Evolutionary conservation across 1,284 basidiomycete genomes (phyloP).

Genomic region (Anthracocystis setariae): DNA sequence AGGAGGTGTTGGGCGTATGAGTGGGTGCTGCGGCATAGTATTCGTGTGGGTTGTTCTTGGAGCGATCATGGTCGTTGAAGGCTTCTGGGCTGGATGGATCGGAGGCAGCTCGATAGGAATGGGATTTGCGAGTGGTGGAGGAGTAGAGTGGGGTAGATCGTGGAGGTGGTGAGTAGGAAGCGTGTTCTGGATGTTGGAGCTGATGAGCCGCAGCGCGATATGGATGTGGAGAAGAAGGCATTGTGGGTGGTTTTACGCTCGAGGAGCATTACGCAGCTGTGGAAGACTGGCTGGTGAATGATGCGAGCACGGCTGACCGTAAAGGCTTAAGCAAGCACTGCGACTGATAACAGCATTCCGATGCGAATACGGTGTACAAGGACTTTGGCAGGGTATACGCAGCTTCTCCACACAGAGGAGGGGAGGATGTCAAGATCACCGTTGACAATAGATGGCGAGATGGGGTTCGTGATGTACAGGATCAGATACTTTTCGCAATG

Average conservation of each 20-base stretch:
- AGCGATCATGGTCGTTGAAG: slow-evolving; percentile 16
- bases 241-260: not conserved
- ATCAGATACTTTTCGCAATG: no score
- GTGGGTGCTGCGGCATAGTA: not conserved
- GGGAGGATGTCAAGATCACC: no score
- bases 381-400: not conserved
- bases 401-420: not conserved
- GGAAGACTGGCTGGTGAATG: no score
- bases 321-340: no score
- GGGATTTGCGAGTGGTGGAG: slow-evolving; percentile 18
- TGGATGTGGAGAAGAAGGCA: slow-evolving; percentile 46
- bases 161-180: slow-evolving; percentile 37
- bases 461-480: no score
- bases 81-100: slow-evolving; percentile 38
- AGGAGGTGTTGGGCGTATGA: not conserved
- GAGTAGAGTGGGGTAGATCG: slow-evolving; percentile 33
- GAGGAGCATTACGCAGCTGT: no score
- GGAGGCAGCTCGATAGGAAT: slow-evolving; percentile 24
- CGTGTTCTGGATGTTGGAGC: slow-evolving; percentile 49
- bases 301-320: no score
- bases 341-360: no score
- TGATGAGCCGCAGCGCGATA: slow-evolving; percentile 44
- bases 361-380: not conserved
- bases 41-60: slow-evolving; percentile 5
- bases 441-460: not conserved